Base-by-base conservation (phyloP, 176 grass and related monocot genomes). In the Tillandsia fasciculata region DNA sequence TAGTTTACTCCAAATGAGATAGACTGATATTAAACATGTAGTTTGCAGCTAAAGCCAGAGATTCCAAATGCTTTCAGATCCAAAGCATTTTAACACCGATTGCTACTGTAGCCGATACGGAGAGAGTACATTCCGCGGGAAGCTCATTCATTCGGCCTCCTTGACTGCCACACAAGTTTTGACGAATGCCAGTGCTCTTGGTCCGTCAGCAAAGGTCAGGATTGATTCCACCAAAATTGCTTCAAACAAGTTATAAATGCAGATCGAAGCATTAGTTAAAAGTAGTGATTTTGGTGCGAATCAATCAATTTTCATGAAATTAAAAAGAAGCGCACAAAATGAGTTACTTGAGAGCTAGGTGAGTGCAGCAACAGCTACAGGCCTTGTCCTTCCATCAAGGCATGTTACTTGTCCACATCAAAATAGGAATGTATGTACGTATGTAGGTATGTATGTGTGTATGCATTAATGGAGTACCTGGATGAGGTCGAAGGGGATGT, bases 401-500 rank as follows among this genome's bases (percentile, higher is more conserved):
- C 33, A 42, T 42, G 33, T 42, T 42, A 3, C 33, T 42, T 42
- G 33, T 42, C 8, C 33, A 1, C 33, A 42, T 42, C 33, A 42
- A 42, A 42, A 42, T 0, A 42, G 33, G 33, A 42, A 42, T 42
- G 33, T 6, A 5, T 20, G 20, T 20, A 20, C 0, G 20, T 5
- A 33, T 33, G 29, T 33, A 33, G 2, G 20, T 20, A 29, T 29
- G 28, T 3, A 29, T 29, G 28, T 29, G 3, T 29, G 28, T 29
- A 33, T 7, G 33, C 7, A 42, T 42, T 42, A 42, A 42, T 7
- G 33, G 33, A 42, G 33, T 5, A 92, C 93, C 93, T 92, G 86
- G 84, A 97, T 92, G 78, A 92, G 84, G 70, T 92, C 89, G 51
- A 92, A 77, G 49, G 93, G 79, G 64, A 92, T 92, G 59, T 70